Conservation (phyloP, 352 stramenopile species). For the Phytophthora pinifolia region DNA sequence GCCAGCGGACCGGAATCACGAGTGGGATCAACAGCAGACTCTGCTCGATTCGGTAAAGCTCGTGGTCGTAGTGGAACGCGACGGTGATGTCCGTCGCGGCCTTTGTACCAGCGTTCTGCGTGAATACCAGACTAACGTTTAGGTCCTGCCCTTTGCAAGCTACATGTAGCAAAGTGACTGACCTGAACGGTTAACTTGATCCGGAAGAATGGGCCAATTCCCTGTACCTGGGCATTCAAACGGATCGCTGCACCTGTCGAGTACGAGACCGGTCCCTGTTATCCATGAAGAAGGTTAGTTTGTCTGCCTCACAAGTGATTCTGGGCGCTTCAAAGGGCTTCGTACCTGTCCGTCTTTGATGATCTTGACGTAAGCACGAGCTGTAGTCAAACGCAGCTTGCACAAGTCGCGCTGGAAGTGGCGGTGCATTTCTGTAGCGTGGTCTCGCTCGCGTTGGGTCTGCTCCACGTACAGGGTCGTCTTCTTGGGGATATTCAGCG, state of each 20-base stretch:
- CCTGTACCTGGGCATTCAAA: conserved; percentile 82
- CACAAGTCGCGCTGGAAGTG: conserved; percentile 91
- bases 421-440: conserved; percentile 90
- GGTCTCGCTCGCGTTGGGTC: conserved; percentile 89
- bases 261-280: conserved; percentile 65
- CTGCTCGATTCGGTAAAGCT: conserved; percentile 65
- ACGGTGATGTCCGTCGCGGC: conserved; percentile 66
- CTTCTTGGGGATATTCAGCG: conserved; percentile 92
- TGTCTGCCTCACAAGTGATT: too few species aligned
- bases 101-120: conserved; percentile 65
- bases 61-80: conserved; percentile 80
- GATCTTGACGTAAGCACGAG: conserved; percentile 89
- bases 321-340: too few species aligned
- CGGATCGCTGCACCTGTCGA: conserved; percentile 72
- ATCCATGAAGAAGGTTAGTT: conserved; percentile 5
- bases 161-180: background rate
- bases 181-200: conserved; percentile 85
- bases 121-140: background rate
- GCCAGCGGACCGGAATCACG: conserved; percentile 58
- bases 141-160: background rate
- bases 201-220: conserved; percentile 76
- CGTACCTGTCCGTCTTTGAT: conserved; percentile 85
- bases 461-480: conserved; percentile 95
- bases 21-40: conserved; percentile 69
- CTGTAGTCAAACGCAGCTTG: conserved; percentile 86